Evolutionary conservation across 148 eudicot species (phyloP).

Genomic region (Amaranthus cruentus): DNA sequence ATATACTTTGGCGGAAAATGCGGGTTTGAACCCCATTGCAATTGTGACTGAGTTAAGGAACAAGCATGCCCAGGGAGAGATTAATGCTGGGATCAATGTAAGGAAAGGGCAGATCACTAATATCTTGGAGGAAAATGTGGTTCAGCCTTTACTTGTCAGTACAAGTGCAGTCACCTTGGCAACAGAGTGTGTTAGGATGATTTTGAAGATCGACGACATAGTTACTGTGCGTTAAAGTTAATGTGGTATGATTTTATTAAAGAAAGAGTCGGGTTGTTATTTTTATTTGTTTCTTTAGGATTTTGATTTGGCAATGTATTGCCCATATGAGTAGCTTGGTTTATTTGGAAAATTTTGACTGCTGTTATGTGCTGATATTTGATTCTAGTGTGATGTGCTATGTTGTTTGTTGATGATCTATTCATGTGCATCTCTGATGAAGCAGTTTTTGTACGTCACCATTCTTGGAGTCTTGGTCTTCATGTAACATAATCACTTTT

Average conservation of each 20-base stretch:
- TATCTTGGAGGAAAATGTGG: constrained; percentile 85
- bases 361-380: constrained; percentile 1
- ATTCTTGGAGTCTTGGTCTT: background rate
- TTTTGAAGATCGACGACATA: constrained; percentile 94
- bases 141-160: constrained; percentile 85
- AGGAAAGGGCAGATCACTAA: constrained; percentile 93
- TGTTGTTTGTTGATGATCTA: background rate
- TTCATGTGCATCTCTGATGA: background rate
- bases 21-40: constrained; percentile 72
- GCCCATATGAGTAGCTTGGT: background rate
- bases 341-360: constrained; percentile 10
- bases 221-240: constrained; percentile 52
- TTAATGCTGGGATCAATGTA: constrained; percentile 87
- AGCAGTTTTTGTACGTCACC: background rate
- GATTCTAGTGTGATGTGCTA: background rate
- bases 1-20: constrained; percentile 86
- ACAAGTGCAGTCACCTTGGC: constrained; percentile 80
- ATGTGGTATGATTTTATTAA: constrained; percentile 5
- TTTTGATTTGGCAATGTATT: constrained; percentile 8
- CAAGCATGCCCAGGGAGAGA: constrained; percentile 88
- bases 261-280: background rate
- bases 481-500: background rate
- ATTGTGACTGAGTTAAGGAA: constrained; percentile 87
- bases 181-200: constrained; percentile 82
- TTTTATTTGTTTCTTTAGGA: constrained; percentile 9